Percentiles rank a stretch among this genome's conserved stretches.
Conservation (phyloP, 768 basidiomycete genomes). For the Termitomyces titanicus region DNA sequence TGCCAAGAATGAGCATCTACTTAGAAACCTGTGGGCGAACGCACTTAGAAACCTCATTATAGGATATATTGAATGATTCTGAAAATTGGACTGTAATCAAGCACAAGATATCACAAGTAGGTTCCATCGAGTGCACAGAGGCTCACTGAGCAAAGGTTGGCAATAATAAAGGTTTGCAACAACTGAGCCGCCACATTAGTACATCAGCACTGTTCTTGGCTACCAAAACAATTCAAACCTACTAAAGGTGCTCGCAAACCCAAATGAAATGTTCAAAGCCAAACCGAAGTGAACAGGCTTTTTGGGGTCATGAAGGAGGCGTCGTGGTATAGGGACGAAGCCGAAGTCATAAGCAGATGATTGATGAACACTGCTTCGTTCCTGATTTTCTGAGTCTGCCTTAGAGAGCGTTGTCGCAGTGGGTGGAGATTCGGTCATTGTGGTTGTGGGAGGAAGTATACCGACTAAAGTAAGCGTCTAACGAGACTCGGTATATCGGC, state of each 20-base stretch:
- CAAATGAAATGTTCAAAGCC: constrained; percentile 53
- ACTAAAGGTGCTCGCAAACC: constrained; percentile 59
- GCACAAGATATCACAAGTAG: not conserved
- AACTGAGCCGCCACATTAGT: constrained; percentile 31
- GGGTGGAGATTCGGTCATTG: not conserved
- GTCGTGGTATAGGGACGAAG: constrained; percentile 60
- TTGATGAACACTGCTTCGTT: not conserved
- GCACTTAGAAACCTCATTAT: constrained; percentile 36
- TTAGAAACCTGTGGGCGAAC: constrained; percentile 5
- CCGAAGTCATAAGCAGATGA: constrained; percentile 46
- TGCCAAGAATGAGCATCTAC: constrained; percentile 16
- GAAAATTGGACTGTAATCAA: constrained; percentile 38
- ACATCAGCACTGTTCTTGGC: not conserved
- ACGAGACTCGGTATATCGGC: not conserved
- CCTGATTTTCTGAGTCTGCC: not conserved
- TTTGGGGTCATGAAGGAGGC: constrained; percentile 46
- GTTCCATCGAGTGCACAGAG: not conserved
- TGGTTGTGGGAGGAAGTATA: not conserved
- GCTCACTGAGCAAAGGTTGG: constrained; percentile 71
- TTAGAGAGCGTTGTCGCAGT: not conserved
- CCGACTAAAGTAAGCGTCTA: not conserved
- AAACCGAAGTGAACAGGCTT: constrained; percentile 52
- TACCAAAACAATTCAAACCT: not conserved
- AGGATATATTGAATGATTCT: constrained; percentile 32
- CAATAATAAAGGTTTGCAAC: constrained; percentile 83